Conservation (phyloP, 768 basidiomycete genomes). For the Panaeolus papilionaceus region DNA sequence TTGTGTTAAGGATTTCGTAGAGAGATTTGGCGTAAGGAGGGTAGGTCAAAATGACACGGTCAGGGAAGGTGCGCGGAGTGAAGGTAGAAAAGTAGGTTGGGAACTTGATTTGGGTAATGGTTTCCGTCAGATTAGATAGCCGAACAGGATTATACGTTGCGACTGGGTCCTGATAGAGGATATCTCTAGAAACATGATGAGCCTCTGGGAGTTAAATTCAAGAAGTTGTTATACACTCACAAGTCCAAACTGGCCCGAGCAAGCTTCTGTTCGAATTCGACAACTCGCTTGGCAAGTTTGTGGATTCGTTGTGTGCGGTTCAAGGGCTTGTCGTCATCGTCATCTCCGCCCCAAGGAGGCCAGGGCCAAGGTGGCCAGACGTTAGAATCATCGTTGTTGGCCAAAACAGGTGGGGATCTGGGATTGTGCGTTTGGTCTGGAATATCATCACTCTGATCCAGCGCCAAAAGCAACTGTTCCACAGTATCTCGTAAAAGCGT, state of each 20-base stretch:
- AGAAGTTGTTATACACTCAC: conserved; percentile 43
- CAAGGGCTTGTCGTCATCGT: conserved; percentile 55
- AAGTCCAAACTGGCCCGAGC: conserved; percentile 83
- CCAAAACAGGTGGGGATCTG: conserved; percentile 25
- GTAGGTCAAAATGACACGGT: conserved; percentile 80
- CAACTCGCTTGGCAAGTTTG: conserved; percentile 71
- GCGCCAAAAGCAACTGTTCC: conserved; percentile 64
- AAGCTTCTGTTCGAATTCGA: conserved; percentile 79
- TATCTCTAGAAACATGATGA: conserved; percentile 49
- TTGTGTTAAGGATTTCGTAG: conserved; percentile 69
- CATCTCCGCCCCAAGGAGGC: conserved; percentile 84
- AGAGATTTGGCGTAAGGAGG: conserved; percentile 78
- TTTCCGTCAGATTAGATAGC: conserved; percentile 69
- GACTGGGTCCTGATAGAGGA: conserved; percentile 79
- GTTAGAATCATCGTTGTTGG: conserved; percentile 45
- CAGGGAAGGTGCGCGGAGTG: conserved; percentile 77
- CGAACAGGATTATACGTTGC: conserved; percentile 88
- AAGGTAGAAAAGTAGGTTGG: conserved; percentile 87
- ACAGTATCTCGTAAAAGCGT: conserved; percentile 75
- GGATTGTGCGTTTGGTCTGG: conserved; percentile 7
- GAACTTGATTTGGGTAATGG: conserved; percentile 82
- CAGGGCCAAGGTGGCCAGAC: conserved; percentile 85
- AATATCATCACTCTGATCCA: conserved; percentile 55
- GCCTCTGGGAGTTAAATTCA: conserved; percentile 2
- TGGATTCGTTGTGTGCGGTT: conserved; percentile 62